Percentiles rank a stretch among this genome's conserved stretches.
Evolutionary conservation across 2,329 filamentous ascomycete species (phyloP).

Genomic region (Stachybotrys echinatus): DNA sequence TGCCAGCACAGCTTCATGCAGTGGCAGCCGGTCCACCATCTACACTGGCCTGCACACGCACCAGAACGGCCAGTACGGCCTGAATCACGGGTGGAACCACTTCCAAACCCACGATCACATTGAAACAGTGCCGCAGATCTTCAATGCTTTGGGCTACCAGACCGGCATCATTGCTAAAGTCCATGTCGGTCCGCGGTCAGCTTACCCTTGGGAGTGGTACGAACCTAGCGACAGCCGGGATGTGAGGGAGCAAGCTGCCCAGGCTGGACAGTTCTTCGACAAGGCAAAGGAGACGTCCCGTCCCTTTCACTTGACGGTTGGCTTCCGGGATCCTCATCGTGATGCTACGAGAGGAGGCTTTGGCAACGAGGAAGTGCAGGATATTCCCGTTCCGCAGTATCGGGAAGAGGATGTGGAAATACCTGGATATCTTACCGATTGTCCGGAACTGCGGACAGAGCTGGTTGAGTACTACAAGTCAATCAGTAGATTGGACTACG

Average conservation of each 20-base stretch:
- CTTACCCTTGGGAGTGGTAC: no score
- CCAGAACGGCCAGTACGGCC: constrained; percentile 33
- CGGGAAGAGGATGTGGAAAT: constrained; percentile 29
- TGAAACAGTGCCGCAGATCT: no score
- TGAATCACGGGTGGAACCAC: constrained; percentile 29
- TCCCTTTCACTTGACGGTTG: constrained; percentile 41
- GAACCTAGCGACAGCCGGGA: no score
- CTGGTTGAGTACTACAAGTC: constrained; percentile 35
- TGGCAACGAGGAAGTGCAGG: constrained; percentile 34
- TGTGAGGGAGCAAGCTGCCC: no score
- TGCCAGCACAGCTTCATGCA: constrained; percentile 42
- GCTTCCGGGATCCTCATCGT: constrained; percentile 40
- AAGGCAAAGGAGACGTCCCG: no score
- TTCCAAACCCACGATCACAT: constrained; percentile 39
- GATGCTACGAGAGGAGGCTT: constrained; percentile 34
- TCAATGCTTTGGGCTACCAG: no score
- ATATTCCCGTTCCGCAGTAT: constrained; percentile 13
- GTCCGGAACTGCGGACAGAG: constrained; percentile 33
- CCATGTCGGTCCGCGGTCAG: no score
- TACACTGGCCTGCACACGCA: constrained; percentile 45
- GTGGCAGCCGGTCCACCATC: constrained; percentile 38
- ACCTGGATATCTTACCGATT: constrained; percentile 33
- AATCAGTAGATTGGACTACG: constrained; percentile 35
- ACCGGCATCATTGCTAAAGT: no score
- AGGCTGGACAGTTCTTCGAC: no score